These are phyloP conservation scores for Globisporangium okanoganense DNA, from an alignment of 352 stramenopile genomes.

Conservation along the genomic window DNA sequence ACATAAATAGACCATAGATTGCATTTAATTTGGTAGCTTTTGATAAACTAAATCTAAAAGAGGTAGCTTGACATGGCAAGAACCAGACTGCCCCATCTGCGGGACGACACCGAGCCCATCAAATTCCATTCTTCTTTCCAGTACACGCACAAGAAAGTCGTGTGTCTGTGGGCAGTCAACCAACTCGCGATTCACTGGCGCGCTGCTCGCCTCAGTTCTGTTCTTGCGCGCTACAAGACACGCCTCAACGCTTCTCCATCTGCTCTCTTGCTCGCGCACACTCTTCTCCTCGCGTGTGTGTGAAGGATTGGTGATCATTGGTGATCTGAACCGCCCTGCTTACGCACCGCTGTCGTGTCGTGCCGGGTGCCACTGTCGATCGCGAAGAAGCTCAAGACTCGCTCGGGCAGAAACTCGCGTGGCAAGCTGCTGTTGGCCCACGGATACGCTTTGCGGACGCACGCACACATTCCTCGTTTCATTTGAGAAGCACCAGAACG, in stretches of 20 bases:
- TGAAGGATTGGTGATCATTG: too few relatives aligned
- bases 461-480: background rate
- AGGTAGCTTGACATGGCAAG: background rate
- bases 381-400: background rate
- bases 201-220: conserved; percentile 5
- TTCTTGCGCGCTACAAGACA: background rate
- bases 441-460: conserved; percentile 4
- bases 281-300: background rate
- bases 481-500: conserved; percentile 2
- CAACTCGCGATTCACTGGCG: background rate
- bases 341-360: conserved; percentile 8
- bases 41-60: too few relatives aligned
- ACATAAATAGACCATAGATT: background rate
- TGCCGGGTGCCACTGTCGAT: conserved; percentile 1
- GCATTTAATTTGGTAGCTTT: background rate
- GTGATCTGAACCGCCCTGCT: conserved; percentile 1
- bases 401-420: background rate
- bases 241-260: background rate
- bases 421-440: background rate
- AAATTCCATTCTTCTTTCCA: conserved; percentile 1
- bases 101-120: background rate
- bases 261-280: background rate
- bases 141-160: background rate
- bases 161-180: background rate
- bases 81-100: background rate